Base-by-base conservation (phyloP, 805 yeast species). In the Starmerella roubikii region DNA sequence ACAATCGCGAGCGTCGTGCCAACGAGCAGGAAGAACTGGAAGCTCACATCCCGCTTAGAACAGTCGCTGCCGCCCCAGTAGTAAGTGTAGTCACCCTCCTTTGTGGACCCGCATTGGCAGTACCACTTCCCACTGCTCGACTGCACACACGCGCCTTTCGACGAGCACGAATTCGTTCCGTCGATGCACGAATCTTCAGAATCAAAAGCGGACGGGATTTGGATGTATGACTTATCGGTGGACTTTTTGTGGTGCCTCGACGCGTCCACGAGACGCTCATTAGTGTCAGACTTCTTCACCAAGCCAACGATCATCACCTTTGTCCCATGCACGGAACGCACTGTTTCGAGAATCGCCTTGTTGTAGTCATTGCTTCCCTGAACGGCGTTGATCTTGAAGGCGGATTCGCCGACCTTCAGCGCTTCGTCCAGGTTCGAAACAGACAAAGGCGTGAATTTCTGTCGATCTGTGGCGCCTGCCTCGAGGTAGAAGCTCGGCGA, bases 1-100 rank as follows among this genome's bases (percentile, higher is more conserved):
- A 71, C 57, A 37, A 76, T 56, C 3, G 66, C 69, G 11, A 78
- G 46, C 11, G 69, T 58, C 2, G 81, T 67, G 84, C 88, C 79
- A 50, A 78, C 68, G 47, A 79, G 64, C 51, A 80, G 65, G 53
- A 79, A 72, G 49, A 79, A 74, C 57, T 74, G 74, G 3, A 71
- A 66, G 32, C 79, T 68, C 42, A 78, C 67, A 51, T 81, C 86
- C 50, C 65, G 66, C 67, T 78, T 79, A 51, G 69, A 65, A 57
- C 91, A 80, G 44, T 73, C 71, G 41, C 42, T 44, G 16, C 68
- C 68, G 13, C 63, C 67, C 61, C 64, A 64, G 45, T 49, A 42
- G 30, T 32, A 35, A 13, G 54, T 51, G 45, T 43, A 41, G 20
- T 59, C 55, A 24, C 55, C 55, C 40, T 47, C 51, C 28, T 46